Evolutionary conservation across 345 rosid genomes (phyloP).

Genomic region (Geranium brycei): DNA sequence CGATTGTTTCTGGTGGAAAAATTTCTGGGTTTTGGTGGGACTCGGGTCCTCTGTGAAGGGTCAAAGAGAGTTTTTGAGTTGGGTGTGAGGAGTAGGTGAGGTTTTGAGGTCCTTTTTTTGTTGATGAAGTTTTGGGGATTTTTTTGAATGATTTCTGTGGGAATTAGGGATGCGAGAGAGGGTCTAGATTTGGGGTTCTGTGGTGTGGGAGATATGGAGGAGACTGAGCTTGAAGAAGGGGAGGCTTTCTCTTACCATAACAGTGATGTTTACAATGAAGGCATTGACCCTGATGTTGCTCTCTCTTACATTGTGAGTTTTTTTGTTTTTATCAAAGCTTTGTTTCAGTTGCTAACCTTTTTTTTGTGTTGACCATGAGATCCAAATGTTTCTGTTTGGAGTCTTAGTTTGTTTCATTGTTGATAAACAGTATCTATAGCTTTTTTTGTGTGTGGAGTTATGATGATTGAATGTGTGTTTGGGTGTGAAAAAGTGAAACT

Average conservation of each 20-base stretch:
- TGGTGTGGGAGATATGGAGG: constrained; percentile 22
- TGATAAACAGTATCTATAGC: neutral
- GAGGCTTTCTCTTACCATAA: constrained; percentile 26
- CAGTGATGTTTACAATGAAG: constrained; percentile 14
- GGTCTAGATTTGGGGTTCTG: constrained; percentile 21
- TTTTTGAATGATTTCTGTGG: constrained; percentile 18
- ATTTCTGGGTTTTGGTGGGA: constrained; percentile 2
- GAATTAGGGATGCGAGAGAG: constrained; percentile 22
- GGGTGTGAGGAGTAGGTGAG: neutral
- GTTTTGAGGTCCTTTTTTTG: constrained; percentile 2
- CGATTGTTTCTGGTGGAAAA: constrained; percentile 9
- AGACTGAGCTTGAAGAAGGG: constrained; percentile 31
- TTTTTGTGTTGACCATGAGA: neutral
- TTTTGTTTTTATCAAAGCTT: neutral
- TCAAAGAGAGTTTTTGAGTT: constrained; percentile 1
- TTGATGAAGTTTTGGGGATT: neutral
- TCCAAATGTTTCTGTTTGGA: neutral
- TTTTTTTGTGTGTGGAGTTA: neutral
- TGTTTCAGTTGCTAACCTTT: neutral
- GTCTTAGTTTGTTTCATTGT: neutral
- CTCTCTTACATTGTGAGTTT: constrained; percentile 18
- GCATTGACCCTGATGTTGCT: constrained; percentile 16
- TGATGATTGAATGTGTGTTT: neutral
- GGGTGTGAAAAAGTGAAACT: neutral
- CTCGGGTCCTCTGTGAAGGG: neutral